Evolutionary conservation across 2,329 filamentous ascomycete genomes (phyloP).

Genomic region (Diaporthe batatas): DNA sequence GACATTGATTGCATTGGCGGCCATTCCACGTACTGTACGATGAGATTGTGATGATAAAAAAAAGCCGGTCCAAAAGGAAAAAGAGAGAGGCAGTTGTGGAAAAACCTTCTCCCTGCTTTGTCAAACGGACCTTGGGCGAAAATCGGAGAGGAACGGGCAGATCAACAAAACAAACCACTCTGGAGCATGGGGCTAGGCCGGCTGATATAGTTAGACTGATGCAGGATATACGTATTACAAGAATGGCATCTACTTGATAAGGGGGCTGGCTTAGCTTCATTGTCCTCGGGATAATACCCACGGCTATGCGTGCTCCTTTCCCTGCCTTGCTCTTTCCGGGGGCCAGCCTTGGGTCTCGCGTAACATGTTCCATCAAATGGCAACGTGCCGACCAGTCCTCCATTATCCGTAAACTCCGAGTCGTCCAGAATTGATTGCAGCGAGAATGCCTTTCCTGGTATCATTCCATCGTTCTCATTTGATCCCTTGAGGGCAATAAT

Average conservation of each 20-base stretch:
- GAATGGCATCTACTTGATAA: background rate
- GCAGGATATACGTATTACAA: slow-evolving; percentile 5
- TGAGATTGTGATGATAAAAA: slow-evolving; percentile 46
- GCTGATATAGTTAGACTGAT: slow-evolving; percentile 20
- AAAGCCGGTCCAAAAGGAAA: background rate
- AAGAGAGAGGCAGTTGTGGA: background rate
- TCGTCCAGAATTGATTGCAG: too few relatives aligned
- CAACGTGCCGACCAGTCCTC: background rate
- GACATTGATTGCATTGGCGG: slow-evolving; percentile 7
- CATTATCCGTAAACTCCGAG: too few relatives aligned
- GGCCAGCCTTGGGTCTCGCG: too few relatives aligned
- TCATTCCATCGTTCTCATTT: too few relatives aligned
- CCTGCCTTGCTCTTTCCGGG: too few relatives aligned
- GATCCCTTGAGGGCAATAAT: too few relatives aligned
- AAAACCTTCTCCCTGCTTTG: background rate
- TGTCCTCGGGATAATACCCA: too few relatives aligned
- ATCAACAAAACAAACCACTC: background rate
- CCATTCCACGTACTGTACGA: slow-evolving; percentile 23
- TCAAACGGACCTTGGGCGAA: too few relatives aligned
- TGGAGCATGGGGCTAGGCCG: background rate
- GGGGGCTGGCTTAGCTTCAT: too few relatives aligned
- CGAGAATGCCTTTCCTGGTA: too few relatives aligned
- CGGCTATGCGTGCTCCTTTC: too few relatives aligned
- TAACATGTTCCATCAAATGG: background rate
- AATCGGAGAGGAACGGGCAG: background rate